Percentiles rank a stretch among this genome's conserved stretches.
Evolutionary conservation across 306 rosid genomes (phyloP).

Genomic region (Neltuma alba): DNA sequence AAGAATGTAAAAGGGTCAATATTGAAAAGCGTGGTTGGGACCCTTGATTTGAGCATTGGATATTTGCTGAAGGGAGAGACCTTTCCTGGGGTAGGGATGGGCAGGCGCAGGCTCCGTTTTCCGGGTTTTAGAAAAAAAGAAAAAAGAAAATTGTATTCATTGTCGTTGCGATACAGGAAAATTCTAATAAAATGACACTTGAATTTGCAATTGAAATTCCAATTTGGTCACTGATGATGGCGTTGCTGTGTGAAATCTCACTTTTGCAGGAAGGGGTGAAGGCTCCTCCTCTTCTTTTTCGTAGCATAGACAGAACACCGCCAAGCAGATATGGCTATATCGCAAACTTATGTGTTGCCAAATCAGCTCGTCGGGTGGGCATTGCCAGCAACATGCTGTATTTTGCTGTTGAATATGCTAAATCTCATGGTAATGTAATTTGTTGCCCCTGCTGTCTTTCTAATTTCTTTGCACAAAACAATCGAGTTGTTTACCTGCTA

Average conservation of each 20-base stretch:
- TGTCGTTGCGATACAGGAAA: neutral
- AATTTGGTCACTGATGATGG: neutral
- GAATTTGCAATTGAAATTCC: no score
- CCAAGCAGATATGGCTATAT: constrained; percentile 64
- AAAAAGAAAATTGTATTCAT: neutral
- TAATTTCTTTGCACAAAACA: neutral
- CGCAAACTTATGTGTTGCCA: constrained; percentile 70
- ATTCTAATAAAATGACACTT: no score
- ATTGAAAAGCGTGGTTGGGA: constrained; percentile 68
- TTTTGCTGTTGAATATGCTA: constrained; percentile 64
- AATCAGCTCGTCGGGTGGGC: constrained; percentile 72
- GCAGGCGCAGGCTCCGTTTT: neutral
- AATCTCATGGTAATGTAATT: constrained; percentile 50
- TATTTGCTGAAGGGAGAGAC: constrained; percentile 67
- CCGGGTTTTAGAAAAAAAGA: no score
- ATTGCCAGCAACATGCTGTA: constrained; percentile 74
- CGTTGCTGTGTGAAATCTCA: no score
- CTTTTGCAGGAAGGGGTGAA: constrained; percentile 52
- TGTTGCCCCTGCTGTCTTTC: neutral
- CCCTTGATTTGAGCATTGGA: constrained; percentile 70
- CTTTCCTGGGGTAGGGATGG: constrained; percentile 68
- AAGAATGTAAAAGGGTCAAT: constrained; percentile 51
- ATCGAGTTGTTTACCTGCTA: neutral
- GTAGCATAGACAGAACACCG: constrained; percentile 45
- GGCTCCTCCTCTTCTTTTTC: constrained; percentile 40